These are phyloP conservation scores for Delonix regia DNA, from an alignment of 306 rosid species.

Conservation along the genomic window DNA sequence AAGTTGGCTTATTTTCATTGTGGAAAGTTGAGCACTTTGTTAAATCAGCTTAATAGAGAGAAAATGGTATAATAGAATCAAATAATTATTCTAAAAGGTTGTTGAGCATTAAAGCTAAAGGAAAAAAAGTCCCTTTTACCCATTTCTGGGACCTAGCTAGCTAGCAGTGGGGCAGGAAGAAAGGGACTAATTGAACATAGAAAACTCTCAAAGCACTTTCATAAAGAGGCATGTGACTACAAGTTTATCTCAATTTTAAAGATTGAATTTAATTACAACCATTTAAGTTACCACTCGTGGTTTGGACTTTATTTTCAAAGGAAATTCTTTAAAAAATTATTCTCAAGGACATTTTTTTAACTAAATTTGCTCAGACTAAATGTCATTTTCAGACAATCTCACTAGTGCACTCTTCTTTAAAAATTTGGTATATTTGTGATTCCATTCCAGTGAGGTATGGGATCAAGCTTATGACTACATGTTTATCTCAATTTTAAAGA, in stretches of 20 bases:
- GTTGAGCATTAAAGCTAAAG: conserved; percentile 2
- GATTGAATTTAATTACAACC: background rate
- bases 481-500: background rate
- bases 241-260: background rate
- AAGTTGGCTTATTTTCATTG: conserved; percentile 48
- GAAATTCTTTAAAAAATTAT: too few relatives aligned
- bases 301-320: too few relatives aligned
- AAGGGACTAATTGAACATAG: background rate
- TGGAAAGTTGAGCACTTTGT: conserved; percentile 49
- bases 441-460: too few relatives aligned
- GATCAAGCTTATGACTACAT: too few relatives aligned
- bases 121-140: conserved; percentile 4
- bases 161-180: background rate
- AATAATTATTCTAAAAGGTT: conserved; percentile 16
- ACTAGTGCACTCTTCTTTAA: too few relatives aligned
- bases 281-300: too few relatives aligned
- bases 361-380: too few relatives aligned
- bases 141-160: conserved; percentile 1
- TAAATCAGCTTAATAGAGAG: conserved; percentile 33
- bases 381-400: too few relatives aligned
- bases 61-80: conserved; percentile 4
- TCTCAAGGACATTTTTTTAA: too few relatives aligned
- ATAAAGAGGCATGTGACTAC: too few relatives aligned
- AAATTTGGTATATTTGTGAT: too few relatives aligned
- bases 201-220: background rate